Conservation (phyloP, 106 monocot species). For the Phalaenopsis aphrodite region DNA sequence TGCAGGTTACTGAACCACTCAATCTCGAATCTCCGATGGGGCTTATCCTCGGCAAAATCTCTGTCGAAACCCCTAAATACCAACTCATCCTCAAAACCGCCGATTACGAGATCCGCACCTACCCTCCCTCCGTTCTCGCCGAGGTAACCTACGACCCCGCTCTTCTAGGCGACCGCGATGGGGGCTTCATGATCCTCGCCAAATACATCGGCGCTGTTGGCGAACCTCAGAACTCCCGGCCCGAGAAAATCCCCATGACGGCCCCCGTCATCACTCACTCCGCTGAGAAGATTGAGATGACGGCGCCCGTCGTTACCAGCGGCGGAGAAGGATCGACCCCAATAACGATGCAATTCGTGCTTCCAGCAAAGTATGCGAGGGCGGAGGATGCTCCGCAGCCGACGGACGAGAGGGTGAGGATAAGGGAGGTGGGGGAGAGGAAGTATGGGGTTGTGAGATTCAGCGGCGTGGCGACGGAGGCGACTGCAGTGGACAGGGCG, state of each 20-base stretch:
- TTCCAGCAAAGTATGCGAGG: slow-evolving; percentile 64
- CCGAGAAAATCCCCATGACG: slow-evolving; percentile 75
- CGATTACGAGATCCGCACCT: slow-evolving; percentile 86
- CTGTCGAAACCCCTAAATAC: slow-evolving; percentile 75
- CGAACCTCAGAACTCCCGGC: slow-evolving; percentile 51
- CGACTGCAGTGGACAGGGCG: slow-evolving; percentile 53
- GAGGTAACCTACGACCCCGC: slow-evolving; percentile 75
- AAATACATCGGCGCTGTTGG: slow-evolving; percentile 93
- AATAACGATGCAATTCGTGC: slow-evolving; percentile 81
- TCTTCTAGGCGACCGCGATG: slow-evolving; percentile 53
- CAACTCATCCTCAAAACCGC: slow-evolving; percentile 46
- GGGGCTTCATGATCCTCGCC: slow-evolving; percentile 84
- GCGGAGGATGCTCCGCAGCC: slow-evolving; percentile 77
- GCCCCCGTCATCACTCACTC: slow-evolving; percentile 50
- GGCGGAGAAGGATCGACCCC: neutral
- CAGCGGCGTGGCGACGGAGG: slow-evolving; percentile 54
- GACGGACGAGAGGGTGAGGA: slow-evolving; percentile 68
- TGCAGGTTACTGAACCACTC: neutral
- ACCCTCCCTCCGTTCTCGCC: slow-evolving; percentile 62
- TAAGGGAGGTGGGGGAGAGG: slow-evolving; percentile 64
- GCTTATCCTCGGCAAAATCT: slow-evolving; percentile 60
- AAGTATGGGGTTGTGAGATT: slow-evolving; percentile 75
- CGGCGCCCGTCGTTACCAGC: slow-evolving; percentile 24
- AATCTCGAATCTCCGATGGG: slow-evolving; percentile 34
- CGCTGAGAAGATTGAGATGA: slow-evolving; percentile 23